A percentile compares a stretch with the other conserved stretches of the same genome.
phyloP scores from a whole-genome alignment of 208 protist species.

The Hexamita inflata region DNA sequence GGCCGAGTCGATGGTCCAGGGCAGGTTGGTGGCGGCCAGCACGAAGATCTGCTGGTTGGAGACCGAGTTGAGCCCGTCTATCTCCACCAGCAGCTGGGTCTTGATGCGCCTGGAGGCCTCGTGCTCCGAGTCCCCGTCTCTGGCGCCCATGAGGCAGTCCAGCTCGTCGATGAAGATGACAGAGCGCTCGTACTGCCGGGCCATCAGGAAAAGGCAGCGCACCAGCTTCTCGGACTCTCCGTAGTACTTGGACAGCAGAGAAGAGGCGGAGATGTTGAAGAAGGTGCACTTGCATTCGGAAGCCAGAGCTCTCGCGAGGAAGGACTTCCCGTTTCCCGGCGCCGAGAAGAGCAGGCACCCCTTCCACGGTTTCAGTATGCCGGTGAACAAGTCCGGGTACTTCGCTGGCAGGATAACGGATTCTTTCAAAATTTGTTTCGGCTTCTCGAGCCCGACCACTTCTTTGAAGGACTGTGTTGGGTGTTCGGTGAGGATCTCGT shows the following conservation, averaged over 20 bases:
- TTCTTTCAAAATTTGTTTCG: slow-evolving; percentile 20
- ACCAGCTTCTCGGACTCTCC: slow-evolving; percentile 26
- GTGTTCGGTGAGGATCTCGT: slow-evolving; percentile 3
- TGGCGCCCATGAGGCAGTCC: not conserved
- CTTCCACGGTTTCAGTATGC: slow-evolving; percentile 44
- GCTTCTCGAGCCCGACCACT: not conserved
- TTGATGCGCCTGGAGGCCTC: slow-evolving; percentile 1
- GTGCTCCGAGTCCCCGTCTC: not conserved
- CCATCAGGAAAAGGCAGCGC: slow-evolving; percentile 19
- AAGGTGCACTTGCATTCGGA: slow-evolving; percentile 2
- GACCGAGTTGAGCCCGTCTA: not conserved
- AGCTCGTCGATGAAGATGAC: slow-evolving; percentile 24
- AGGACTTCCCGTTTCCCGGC: slow-evolving; percentile 8
- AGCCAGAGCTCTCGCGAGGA: slow-evolving; percentile 1
- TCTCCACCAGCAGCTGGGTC: not conserved
- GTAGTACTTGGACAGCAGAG: slow-evolving; percentile 13
- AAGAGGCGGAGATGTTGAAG: not conserved
- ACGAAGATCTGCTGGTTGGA: not conserved
- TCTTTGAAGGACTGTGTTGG: not conserved
- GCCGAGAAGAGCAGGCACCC: not conserved
- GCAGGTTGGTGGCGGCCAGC: slow-evolving; percentile 13
- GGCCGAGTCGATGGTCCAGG: slow-evolving; percentile 6
- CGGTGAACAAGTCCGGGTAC: slow-evolving; percentile 40
- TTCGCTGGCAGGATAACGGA: slow-evolving; percentile 1
- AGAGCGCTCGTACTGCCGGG: slow-evolving; percentile 4